phyloP scores from a whole-genome alignment of 306 rosid genomes.

The Casuarina equisetifolia region DNA sequence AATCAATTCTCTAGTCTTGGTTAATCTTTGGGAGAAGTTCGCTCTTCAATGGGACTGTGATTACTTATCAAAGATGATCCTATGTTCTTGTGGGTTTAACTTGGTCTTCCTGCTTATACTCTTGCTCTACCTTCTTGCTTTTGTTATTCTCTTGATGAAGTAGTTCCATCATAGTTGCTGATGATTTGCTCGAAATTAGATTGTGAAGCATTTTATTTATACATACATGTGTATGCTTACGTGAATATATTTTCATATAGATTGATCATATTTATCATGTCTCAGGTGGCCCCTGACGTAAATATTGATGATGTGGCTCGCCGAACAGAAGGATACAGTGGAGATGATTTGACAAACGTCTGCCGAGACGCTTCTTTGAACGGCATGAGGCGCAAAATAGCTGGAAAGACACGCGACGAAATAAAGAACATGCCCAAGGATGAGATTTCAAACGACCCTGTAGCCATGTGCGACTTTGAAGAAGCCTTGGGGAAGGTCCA shows the following conservation, averaged over 20 bases:
- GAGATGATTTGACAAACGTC: conserved; percentile 94
- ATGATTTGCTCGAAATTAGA: background rate
- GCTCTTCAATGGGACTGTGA: background rate
- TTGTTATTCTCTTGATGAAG: background rate
- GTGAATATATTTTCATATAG: background rate
- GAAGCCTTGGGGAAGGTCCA: conserved; percentile 94
- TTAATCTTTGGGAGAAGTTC: background rate
- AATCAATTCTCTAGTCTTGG: background rate
- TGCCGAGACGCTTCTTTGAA: conserved; percentile 97
- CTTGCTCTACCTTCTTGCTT: background rate
- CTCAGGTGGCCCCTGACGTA: conserved; percentile 81
- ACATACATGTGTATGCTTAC: too few species aligned
- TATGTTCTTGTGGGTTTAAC: background rate
- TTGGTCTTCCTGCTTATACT: background rate
- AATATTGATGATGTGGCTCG: conserved; percentile 93
- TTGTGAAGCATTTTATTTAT: background rate
- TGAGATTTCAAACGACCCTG: conserved; percentile 93
- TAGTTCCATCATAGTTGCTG: background rate
- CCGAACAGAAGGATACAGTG: conserved; percentile 93
- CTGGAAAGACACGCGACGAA: conserved; percentile 98
- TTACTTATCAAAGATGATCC: background rate
- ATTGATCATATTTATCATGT: conserved; percentile 23
- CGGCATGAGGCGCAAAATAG: conserved; percentile 98
- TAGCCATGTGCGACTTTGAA: conserved; percentile 97
- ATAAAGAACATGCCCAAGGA: conserved; percentile 96